phyloP scores from a whole-genome alignment of 176 grass and related monocot species.

The Eragrostis curvula region DNA sequence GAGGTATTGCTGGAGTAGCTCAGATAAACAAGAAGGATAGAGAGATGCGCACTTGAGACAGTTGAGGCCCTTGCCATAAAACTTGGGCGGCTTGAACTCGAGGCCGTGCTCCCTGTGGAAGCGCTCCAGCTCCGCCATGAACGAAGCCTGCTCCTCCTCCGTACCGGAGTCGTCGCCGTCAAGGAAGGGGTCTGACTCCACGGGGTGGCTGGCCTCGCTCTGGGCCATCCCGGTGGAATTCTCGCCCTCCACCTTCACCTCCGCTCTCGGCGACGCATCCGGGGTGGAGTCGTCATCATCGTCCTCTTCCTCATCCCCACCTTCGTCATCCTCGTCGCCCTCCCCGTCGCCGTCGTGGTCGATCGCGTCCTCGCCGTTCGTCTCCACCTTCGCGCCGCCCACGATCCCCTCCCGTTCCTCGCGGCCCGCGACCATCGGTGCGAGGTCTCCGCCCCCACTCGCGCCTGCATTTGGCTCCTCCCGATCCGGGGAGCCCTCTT shows the following conservation, averaged over 20 bases:
- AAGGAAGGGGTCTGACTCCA: slow-evolving; percentile 63
- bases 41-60: slow-evolving; percentile 83
- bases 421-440: slow-evolving; percentile 5
- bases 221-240: slow-evolving; percentile 36
- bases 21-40: background rate
- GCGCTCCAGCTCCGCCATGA: slow-evolving; percentile 91
- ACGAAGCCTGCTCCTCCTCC: slow-evolving; percentile 89
- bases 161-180: slow-evolving; percentile 89
- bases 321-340: slow-evolving; percentile 42
- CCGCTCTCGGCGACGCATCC: slow-evolving; percentile 48
- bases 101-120: slow-evolving; percentile 79
- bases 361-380: slow-evolving; percentile 52
- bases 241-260: slow-evolving; percentile 53
- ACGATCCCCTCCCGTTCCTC: slow-evolving; percentile 22
- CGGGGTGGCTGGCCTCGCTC: slow-evolving; percentile 45
- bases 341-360: slow-evolving; percentile 49
- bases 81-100: slow-evolving; percentile 98
- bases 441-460: background rate
- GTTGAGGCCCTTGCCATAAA: slow-evolving; percentile 97
- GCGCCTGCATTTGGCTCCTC: slow-evolving; percentile 43
- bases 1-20: background rate
- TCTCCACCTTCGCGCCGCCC: slow-evolving; percentile 34
- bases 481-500: slow-evolving; percentile 51
- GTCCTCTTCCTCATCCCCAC: slow-evolving; percentile 31
- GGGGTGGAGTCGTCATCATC: slow-evolving; percentile 53